phyloP scores from a whole-genome alignment of 2,329 filamentous ascomycete species.

The Zymoseptoria tritici region DNA sequence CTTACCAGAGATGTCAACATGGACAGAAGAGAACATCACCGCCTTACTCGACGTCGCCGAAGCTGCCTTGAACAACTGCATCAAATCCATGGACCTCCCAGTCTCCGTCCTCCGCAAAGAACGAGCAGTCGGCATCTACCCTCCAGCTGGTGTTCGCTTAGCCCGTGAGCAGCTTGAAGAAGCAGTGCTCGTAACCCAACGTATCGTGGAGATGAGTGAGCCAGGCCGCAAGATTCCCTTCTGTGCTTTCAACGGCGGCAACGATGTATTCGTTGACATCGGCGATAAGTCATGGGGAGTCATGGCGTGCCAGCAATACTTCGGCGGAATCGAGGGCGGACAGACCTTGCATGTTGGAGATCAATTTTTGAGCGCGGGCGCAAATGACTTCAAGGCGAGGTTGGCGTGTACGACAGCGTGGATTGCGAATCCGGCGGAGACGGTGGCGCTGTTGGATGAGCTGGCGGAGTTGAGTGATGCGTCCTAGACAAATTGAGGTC shows the following conservation, averaged over 20 bases:
- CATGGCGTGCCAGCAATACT: slow-evolving; percentile 82
- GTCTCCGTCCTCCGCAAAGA: slow-evolving; percentile 81
- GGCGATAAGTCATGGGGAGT: slow-evolving; percentile 98
- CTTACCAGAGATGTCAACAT: slow-evolving; percentile 67
- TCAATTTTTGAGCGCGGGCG: slow-evolving; percentile 89
- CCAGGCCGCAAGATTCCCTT: slow-evolving; percentile 70
- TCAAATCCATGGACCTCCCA: slow-evolving; percentile 69
- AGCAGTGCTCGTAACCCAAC: slow-evolving; percentile 89
- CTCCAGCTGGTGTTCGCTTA: slow-evolving; percentile 41
- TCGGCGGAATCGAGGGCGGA: slow-evolving; percentile 65
- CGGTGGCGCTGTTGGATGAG: slow-evolving; percentile 82
- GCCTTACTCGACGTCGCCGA: slow-evolving; percentile 85
- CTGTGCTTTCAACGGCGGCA: slow-evolving; percentile 96
- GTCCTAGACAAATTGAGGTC: not conserved
- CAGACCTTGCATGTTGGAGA: slow-evolving; percentile 90
- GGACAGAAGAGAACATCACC: slow-evolving; percentile 69
- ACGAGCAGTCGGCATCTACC: slow-evolving; percentile 51
- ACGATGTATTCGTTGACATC: slow-evolving; percentile 97
- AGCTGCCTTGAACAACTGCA: slow-evolving; percentile 71
- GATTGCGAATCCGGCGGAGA: slow-evolving; percentile 91
- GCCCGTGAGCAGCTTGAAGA: slow-evolving; percentile 88
- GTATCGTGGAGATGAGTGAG: slow-evolving; percentile 74
- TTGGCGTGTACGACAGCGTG: slow-evolving; percentile 91
- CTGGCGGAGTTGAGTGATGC: slow-evolving; percentile 37
- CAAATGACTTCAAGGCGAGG: slow-evolving; percentile 95